phyloP scores from a whole-genome alignment of 2,329 filamentous ascomycete species.

The Orbilia quercus region DNA sequence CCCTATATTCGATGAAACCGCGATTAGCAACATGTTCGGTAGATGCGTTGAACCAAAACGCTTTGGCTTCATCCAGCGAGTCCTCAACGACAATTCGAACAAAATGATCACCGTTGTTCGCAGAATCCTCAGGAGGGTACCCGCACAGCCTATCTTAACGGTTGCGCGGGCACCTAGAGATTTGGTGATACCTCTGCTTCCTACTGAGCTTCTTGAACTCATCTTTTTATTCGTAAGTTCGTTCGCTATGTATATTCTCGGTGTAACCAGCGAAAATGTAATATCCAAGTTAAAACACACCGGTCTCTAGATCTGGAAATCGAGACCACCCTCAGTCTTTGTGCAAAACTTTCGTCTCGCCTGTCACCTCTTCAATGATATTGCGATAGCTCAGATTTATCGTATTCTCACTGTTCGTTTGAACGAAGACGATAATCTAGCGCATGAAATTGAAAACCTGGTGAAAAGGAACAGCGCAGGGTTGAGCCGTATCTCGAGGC shows the following conservation, averaged over 20 bases:
- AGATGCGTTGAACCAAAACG: background rate
- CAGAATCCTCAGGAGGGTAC: background rate
- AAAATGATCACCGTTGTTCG: background rate
- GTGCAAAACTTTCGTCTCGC: slow-evolving; percentile 25
- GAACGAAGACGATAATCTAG: slow-evolving; percentile 13
- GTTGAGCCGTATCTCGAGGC: slow-evolving; percentile 9
- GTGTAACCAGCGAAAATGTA: too few relatives aligned
- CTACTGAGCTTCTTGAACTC: slow-evolving; percentile 21
- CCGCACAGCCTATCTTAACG: background rate
- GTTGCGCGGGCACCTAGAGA: background rate
- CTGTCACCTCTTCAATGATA: slow-evolving; percentile 32
- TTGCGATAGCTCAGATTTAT: slow-evolving; percentile 21
- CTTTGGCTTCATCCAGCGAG: slow-evolving; percentile 10
- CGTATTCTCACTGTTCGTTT: slow-evolving; percentile 8
- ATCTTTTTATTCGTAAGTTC: slow-evolving; percentile 34
- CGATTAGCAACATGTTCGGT: slow-evolving; percentile 5
- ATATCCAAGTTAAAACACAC: too few relatives aligned
- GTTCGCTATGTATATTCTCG: too few relatives aligned
- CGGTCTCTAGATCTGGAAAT: slow-evolving; percentile 14
- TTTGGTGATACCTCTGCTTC: slow-evolving; percentile 5
- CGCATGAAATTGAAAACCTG: background rate
- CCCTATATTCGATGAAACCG: too few relatives aligned
- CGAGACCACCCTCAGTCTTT: background rate
- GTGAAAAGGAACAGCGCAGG: background rate
- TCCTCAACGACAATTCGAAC: background rate